Evolutionary conservation across 2,329 filamentous ascomycete genomes (phyloP).

Genomic region (Fusarium sp.): DNA sequence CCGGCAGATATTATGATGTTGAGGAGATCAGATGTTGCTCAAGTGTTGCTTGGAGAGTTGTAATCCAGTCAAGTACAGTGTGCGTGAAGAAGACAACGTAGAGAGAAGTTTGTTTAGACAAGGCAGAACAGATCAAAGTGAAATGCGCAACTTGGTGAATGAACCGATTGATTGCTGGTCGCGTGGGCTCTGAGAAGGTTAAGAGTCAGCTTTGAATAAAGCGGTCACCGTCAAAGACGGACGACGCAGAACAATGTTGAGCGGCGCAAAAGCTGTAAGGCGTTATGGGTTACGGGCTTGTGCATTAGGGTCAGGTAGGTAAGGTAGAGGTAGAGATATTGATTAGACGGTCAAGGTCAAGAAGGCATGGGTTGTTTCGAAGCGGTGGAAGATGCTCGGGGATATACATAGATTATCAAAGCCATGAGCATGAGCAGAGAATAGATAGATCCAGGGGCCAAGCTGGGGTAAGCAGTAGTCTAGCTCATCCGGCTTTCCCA

Average conservation of each 20-base stretch:
- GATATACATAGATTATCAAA: slow-evolving; percentile 20
- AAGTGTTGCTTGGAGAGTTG: slow-evolving; percentile 9
- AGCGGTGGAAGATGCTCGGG: slow-evolving; percentile 41
- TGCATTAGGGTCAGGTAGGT: slow-evolving; percentile 28
- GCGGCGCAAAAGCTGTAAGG: slow-evolving; percentile 26
- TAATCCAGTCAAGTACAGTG: not conserved
- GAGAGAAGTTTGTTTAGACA: slow-evolving; percentile 4
- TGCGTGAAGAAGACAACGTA: not conserved
- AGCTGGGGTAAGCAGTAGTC: slow-evolving; percentile 38
- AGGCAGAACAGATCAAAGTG: not conserved
- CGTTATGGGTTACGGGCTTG: slow-evolving; percentile 35
- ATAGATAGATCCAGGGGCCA: slow-evolving; percentile 47
- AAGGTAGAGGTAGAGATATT: not conserved
- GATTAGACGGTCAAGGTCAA: slow-evolving; percentile 37
- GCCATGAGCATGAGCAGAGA: slow-evolving; percentile 22
- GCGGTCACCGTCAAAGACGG: slow-evolving; percentile 38
- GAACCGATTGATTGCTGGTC: slow-evolving; percentile 21
- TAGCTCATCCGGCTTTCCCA: slow-evolving; percentile 9
- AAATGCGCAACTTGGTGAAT: slow-evolving; percentile 13
- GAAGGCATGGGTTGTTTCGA: slow-evolving; percentile 9
- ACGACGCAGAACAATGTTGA: slow-evolving; percentile 17
- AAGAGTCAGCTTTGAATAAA: slow-evolving; percentile 38
- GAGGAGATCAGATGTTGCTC: slow-evolving; percentile 12
- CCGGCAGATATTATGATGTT: slow-evolving; percentile 14
- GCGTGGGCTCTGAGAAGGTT: slow-evolving; percentile 27